Conservation (phyloP, 768 basidiomycete genomes). For the Mycena sanguinolenta region DNA sequence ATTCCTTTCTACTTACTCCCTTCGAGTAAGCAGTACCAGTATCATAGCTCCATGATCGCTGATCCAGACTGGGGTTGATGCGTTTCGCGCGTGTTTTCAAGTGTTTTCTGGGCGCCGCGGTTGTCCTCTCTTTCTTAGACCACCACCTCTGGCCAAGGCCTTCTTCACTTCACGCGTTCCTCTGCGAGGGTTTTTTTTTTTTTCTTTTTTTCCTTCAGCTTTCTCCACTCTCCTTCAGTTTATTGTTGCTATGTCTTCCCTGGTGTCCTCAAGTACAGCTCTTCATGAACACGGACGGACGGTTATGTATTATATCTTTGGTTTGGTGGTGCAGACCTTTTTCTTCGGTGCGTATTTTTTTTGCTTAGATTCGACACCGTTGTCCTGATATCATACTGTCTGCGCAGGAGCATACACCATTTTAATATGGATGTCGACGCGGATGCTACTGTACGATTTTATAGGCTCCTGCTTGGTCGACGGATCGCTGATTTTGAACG, state of each 20-base stretch:
- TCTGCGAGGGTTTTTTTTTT: slow-evolving; percentile 32
- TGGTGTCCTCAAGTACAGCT: not conserved
- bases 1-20: too few species aligned
- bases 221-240: not conserved
- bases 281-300: not conserved
- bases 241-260: not conserved
- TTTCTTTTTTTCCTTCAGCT: slow-evolving; percentile 9
- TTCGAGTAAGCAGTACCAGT: too few species aligned
- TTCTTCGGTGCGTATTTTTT: slow-evolving; percentile 26
- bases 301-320: not conserved
- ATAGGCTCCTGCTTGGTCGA: not conserved
- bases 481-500: not conserved
- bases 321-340: slow-evolving; percentile 27
- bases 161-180: slow-evolving; percentile 22
- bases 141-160: slow-evolving; percentile 10
- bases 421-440: slow-evolving; percentile 29
- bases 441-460: slow-evolving; percentile 31
- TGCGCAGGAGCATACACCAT: slow-evolving; percentile 29
- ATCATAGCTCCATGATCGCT: too few species aligned
- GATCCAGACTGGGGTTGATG: too few species aligned
- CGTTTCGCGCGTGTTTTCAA: too few species aligned
- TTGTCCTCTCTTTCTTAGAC: slow-evolving; percentile 20
- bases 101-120: too few species aligned
- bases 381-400: not conserved
- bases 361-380: too few species aligned